Conservation (phyloP, 192 early-diverging fungal species). For the Mortierella hygrophila region DNA sequence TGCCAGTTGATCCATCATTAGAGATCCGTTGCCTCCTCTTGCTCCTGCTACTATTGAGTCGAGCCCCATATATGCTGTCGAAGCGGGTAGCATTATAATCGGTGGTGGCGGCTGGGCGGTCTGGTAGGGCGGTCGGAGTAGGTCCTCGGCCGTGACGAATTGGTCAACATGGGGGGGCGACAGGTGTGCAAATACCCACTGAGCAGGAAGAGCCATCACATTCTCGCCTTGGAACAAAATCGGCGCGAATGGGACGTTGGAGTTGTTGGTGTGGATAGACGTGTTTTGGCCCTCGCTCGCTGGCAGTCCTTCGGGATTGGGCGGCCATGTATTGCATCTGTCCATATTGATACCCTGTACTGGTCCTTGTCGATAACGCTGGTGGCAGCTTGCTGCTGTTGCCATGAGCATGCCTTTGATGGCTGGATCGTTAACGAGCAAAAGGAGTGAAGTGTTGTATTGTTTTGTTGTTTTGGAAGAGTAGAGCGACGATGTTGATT, state of each 20-base stretch:
- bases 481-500: neutral
- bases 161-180: neutral
- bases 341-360: neutral
- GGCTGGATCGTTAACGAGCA: neutral
- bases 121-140: neutral
- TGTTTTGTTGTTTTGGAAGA: neutral
- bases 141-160: neutral
- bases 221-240: neutral
- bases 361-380: slow-evolving; percentile 6
- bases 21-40: neutral
- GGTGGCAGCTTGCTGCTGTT: slow-evolving; percentile 3
- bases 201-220: neutral
- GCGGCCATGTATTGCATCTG: neutral
- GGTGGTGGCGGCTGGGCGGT: neutral
- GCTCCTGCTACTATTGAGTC: neutral
- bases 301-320: neutral
- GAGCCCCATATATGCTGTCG: neutral
- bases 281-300: neutral
- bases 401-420: slow-evolving; percentile 2
- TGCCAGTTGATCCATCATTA: neutral
- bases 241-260: neutral
- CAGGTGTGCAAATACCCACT: neutral
- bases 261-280: neutral
- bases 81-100: neutral
- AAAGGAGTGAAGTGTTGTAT: neutral